Evolutionary conservation across 1,284 basidiomycete species (phyloP).

Genomic region (Xanthoconium separans): DNA sequence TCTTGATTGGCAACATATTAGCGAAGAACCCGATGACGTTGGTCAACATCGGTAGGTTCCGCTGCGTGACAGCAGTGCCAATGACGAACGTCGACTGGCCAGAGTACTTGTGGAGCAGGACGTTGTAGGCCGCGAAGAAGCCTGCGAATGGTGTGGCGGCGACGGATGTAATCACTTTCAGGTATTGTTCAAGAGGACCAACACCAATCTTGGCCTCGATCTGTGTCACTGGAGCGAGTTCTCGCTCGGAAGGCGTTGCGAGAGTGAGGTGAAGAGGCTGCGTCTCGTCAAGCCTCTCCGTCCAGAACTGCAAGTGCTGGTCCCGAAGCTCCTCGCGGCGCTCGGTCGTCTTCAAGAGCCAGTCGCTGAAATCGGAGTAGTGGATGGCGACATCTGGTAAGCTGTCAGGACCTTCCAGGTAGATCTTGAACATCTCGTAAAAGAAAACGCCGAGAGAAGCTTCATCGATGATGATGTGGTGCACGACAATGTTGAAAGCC

Average conservation of each 20-base stretch:
- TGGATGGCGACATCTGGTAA: slow-evolving; percentile 26
- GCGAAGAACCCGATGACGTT: slow-evolving; percentile 29
- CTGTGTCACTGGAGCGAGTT: slow-evolving; percentile 27
- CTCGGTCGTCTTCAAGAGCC: slow-evolving; percentile 27
- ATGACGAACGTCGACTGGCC: slow-evolving; percentile 22
- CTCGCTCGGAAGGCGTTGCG: slow-evolving; percentile 24
- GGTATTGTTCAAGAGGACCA: slow-evolving; percentile 22
- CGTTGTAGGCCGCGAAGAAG: slow-evolving; percentile 30
- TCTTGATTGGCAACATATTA: slow-evolving; percentile 31
- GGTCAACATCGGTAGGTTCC: slow-evolving; percentile 22
- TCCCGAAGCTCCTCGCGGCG: slow-evolving; percentile 23
- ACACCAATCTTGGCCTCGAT: slow-evolving; percentile 25
- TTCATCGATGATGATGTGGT: slow-evolving; percentile 30
- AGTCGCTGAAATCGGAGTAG: slow-evolving; percentile 31
- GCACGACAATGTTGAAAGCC: slow-evolving; percentile 27
- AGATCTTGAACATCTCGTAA: slow-evolving; percentile 28
- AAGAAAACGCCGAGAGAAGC: slow-evolving; percentile 28
- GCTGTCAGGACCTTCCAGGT: slow-evolving; percentile 22
- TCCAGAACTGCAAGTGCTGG: slow-evolving; percentile 28
- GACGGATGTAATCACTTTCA: slow-evolving; percentile 13
- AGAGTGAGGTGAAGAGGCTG: slow-evolving; percentile 29
- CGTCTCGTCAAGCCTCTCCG: slow-evolving; percentile 16
- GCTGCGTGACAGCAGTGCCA: slow-evolving; percentile 29
- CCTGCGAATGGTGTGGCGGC: slow-evolving; percentile 24
- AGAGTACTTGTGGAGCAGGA: slow-evolving; percentile 31